Evolutionary conservation across 306 rosid genomes (phyloP).

Genomic region (Trifolium pratense): DNA sequence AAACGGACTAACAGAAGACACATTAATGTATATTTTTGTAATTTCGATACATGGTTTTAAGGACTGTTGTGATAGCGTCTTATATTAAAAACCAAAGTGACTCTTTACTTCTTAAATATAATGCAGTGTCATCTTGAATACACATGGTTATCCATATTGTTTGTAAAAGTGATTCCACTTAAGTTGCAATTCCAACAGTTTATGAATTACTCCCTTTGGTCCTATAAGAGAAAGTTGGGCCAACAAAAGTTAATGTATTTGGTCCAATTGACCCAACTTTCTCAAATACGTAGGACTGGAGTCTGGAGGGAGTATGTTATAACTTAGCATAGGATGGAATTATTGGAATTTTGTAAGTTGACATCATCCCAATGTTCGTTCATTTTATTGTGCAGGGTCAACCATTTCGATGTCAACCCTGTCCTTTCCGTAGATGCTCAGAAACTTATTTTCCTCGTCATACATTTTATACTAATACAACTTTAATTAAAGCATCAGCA

Average conservation of each 20-base stretch:
- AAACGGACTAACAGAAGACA: too few species aligned
- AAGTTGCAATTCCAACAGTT: constrained; percentile 21
- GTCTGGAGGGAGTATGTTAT: neutral
- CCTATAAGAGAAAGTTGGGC: too few species aligned
- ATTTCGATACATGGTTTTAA: too few species aligned
- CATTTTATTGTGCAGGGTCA: constrained; percentile 40
- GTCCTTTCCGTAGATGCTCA: constrained; percentile 37
- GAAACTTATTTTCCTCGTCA: constrained; percentile 18
- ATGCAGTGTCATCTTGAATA: neutral
- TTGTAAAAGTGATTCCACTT: constrained; percentile 4
- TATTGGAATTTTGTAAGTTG: neutral
- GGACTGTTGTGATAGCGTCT: too few species aligned
- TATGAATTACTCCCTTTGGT: neutral
- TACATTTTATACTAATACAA: constrained; percentile 27
- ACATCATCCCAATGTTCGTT: constrained; percentile 14
- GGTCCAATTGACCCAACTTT: too few species aligned
- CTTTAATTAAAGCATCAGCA: constrained; percentile 44
- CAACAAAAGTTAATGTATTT: too few species aligned
- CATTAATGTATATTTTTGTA: too few species aligned
- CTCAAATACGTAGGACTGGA: too few species aligned
- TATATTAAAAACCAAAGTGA: too few species aligned
- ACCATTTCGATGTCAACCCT: constrained; percentile 42
- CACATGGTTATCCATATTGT: neutral
- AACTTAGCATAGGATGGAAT: constrained; percentile 4
- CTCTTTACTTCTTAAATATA: neutral